A percentile compares a stretch with the other conserved stretches of the same genome.
phyloP scores from a whole-genome alignment of 2,329 filamentous ascomycete genomes.

The Mariannaea elegans region DNA sequence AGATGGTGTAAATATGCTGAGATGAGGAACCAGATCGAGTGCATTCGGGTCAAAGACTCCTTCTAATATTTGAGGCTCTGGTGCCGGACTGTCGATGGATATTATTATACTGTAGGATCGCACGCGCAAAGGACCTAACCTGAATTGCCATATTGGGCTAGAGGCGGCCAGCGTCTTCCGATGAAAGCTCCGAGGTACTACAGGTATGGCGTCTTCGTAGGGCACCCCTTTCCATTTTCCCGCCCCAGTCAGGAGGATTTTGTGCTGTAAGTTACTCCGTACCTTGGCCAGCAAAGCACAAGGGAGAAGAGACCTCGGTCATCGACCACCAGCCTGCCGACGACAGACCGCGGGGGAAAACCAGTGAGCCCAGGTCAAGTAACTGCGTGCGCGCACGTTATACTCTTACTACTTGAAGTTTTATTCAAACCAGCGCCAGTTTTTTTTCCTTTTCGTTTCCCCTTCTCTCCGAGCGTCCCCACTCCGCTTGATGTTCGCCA shows the following conservation, averaged over 20 bases:
- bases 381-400: slow-evolving; percentile 9
- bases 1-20: no score
- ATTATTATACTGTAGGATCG: no score
- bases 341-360: slow-evolving; percentile 30
- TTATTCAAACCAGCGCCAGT: slow-evolving; percentile 11
- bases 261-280: not conserved
- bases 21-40: no score
- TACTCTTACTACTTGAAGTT: slow-evolving; percentile 16
- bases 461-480: slow-evolving; percentile 39
- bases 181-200: slow-evolving; percentile 17
- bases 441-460: slow-evolving; percentile 1
- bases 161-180: slow-evolving; percentile 24
- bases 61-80: no score
- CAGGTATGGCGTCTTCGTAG: not conserved
- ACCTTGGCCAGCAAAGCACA: no score
- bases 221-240: slow-evolving; percentile 27
- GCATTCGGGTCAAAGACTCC: no score
- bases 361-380: not conserved
- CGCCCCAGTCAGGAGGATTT: slow-evolving; percentile 11
- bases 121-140: slow-evolving; percentile 4
- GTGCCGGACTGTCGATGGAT: no score
- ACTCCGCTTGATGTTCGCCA: slow-evolving; percentile 35
- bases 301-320: slow-evolving; percentile 36
- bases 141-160: slow-evolving; percentile 26
- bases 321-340: slow-evolving; percentile 27